phyloP scores from a whole-genome alignment of 495 filamentous ascomycete species.

The Elasticomyces elasticus region DNA sequence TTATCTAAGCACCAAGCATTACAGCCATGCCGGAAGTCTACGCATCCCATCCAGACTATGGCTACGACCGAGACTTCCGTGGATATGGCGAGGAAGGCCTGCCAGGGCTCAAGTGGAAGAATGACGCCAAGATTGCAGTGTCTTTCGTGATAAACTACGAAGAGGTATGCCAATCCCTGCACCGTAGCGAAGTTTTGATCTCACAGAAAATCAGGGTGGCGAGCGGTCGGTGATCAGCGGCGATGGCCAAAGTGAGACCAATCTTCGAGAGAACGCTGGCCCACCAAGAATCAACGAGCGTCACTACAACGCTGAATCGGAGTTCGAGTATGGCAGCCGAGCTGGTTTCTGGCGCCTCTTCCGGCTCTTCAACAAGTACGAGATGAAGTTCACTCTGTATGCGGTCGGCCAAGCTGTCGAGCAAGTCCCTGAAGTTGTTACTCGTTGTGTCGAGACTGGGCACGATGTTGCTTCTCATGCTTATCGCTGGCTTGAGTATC shows the following conservation, averaged over 20 bases:
- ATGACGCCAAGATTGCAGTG: constrained; percentile 34
- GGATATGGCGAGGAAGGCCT: constrained; percentile 32
- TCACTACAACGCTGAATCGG: constrained; percentile 30
- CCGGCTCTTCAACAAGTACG: constrained; percentile 32
- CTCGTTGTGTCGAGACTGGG: constrained; percentile 28
- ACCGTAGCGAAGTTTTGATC: background rate
- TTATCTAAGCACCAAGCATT: background rate
- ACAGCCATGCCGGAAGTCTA: constrained; percentile 1
- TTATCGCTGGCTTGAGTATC: constrained; percentile 36
- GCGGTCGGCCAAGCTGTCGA: constrained; percentile 32
- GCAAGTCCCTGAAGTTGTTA: constrained; percentile 29
- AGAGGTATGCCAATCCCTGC: constrained; percentile 17
- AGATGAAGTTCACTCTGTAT: constrained; percentile 35
- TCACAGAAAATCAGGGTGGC: constrained; percentile 16
- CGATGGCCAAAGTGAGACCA: constrained; percentile 30
- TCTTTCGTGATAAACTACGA: constrained; percentile 39
- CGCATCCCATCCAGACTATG: constrained; percentile 16
- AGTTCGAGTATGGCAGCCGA: constrained; percentile 34
- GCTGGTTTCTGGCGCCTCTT: constrained; percentile 34
- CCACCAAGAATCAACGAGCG: constrained; percentile 29
- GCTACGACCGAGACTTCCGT: constrained; percentile 18
- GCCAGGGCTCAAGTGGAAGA: constrained; percentile 31
- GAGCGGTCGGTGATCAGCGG: constrained; percentile 30
- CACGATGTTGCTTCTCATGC: constrained; percentile 35
- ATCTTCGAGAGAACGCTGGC: constrained; percentile 31